phyloP scores from a whole-genome alignment of 495 filamentous ascomycete genomes.

The Rhypophila decipiens region DNA sequence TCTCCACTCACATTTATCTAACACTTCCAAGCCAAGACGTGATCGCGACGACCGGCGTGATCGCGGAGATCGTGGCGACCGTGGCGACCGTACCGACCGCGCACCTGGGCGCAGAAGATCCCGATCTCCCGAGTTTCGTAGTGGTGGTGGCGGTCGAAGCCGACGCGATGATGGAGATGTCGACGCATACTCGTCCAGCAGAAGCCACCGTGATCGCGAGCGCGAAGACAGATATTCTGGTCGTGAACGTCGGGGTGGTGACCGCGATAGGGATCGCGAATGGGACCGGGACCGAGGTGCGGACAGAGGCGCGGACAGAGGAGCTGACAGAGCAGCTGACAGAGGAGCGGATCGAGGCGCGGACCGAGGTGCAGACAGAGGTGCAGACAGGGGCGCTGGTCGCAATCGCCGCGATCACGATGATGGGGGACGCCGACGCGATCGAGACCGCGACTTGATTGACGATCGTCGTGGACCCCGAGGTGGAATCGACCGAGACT shows the following conservation, averaged over 20 bases:
- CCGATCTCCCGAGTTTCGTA: constrained; percentile 63
- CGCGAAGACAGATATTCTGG: constrained; percentile 80
- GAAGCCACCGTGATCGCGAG: constrained; percentile 84
- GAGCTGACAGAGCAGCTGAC: constrained; percentile 26
- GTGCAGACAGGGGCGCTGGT: constrained; percentile 61
- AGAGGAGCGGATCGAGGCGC: constrained; percentile 55
- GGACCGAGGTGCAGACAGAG: constrained; percentile 32
- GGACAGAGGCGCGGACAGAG: not conserved
- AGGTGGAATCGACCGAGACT: constrained; percentile 36
- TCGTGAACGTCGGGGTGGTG: constrained; percentile 44
- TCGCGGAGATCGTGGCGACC: constrained; percentile 42
- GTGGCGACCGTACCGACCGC: constrained; percentile 34
- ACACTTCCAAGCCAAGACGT: constrained; percentile 18
- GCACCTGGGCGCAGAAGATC: constrained; percentile 58
- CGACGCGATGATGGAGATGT: constrained; percentile 62
- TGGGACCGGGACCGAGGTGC: constrained; percentile 68
- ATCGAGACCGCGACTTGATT: constrained; percentile 36
- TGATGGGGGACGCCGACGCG: constrained; percentile 33
- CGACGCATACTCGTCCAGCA: constrained; percentile 85
- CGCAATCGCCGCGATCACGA: constrained; percentile 21
- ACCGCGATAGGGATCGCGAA: constrained; percentile 34
- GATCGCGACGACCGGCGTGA: constrained; percentile 48
- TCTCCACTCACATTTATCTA: not conserved
- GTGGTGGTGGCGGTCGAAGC: constrained; percentile 31
- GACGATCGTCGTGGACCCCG: constrained; percentile 34